Evolutionary conservation across 2,329 filamentous ascomycete species (phyloP).

Genomic region (Phialocephala sp.): DNA sequence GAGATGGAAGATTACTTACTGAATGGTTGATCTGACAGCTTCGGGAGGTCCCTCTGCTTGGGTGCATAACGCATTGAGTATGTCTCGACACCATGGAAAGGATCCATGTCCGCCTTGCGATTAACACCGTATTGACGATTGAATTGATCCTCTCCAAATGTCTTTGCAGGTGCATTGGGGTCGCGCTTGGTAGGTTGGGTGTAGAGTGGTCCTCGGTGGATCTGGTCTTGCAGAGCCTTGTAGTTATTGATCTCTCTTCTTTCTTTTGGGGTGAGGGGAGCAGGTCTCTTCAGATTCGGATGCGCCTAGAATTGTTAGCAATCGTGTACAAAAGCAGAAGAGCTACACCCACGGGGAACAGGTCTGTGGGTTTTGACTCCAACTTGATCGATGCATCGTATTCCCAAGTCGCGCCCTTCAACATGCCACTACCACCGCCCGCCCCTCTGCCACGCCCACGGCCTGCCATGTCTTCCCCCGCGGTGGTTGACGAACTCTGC

Average conservation of each 20-base stretch:
- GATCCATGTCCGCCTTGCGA: constrained; percentile 56
- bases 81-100: constrained; percentile 65
- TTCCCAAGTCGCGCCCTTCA: constrained; percentile 43
- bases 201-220: constrained; percentile 66
- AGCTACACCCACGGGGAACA: constrained; percentile 50
- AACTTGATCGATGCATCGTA: constrained; percentile 39
- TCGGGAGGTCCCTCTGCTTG: constrained; percentile 59
- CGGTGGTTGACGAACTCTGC: neutral
- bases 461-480: constrained; percentile 33
- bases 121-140: constrained; percentile 42
- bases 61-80: constrained; percentile 64
- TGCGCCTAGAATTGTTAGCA: constrained; percentile 35
- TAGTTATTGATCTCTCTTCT: constrained; percentile 54
- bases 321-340: neutral
- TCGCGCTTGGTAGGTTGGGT: constrained; percentile 41
- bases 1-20: constrained; percentile 47
- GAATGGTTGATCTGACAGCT: constrained; percentile 58
- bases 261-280: constrained; percentile 51
- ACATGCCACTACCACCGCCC: constrained; percentile 29
- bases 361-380: constrained; percentile 50
- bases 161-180: constrained; percentile 46
- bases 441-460: constrained; percentile 38
- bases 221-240: constrained; percentile 56
- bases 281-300: constrained; percentile 44
- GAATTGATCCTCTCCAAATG: constrained; percentile 49